Evolutionary conservation across 2,329 filamentous ascomycete genomes (phyloP).

Genomic region (Lithohypha guttulata): DNA sequence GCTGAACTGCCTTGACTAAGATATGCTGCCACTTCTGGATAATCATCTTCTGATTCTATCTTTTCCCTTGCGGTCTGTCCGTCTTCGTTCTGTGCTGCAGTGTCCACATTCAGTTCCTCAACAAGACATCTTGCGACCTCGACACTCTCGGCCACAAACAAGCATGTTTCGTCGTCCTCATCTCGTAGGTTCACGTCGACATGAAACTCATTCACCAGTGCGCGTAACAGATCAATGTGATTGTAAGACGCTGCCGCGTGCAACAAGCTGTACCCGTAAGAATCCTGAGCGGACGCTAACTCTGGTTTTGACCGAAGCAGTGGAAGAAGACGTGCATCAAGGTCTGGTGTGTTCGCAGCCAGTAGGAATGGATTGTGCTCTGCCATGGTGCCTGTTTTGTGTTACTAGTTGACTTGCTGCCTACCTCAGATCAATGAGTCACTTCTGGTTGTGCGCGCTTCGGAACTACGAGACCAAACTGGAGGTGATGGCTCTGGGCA

Average conservation of each 20-base stretch:
- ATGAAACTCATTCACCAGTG: conserved; percentile 62
- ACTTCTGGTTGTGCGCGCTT: too few species aligned
- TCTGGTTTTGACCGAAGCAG: conserved; percentile 63
- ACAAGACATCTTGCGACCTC: conserved; percentile 69
- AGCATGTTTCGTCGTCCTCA: conserved; percentile 85
- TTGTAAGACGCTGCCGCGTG: conserved; percentile 91
- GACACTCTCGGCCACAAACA: conserved; percentile 80
- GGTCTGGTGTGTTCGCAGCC: conserved; percentile 59
- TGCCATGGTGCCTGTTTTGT: conserved; percentile 10
- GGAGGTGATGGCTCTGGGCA: too few species aligned
- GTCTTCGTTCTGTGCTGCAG: conserved; percentile 55
- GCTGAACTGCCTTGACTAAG: conserved; percentile 36
- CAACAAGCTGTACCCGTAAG: conserved; percentile 85
- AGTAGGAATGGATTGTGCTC: conserved; percentile 55
- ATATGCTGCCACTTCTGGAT: conserved; percentile 63
- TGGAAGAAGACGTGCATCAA: conserved; percentile 56
- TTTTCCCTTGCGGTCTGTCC: conserved; percentile 72
- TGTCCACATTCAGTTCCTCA: conserved; percentile 67
- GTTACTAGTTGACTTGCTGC: background rate
- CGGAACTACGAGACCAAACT: too few species aligned
- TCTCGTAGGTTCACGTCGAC: conserved; percentile 75
- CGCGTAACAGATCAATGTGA: conserved; percentile 67
- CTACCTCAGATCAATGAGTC: too few species aligned
- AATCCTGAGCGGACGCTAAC: conserved; percentile 72
- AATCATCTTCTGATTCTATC: conserved; percentile 68